Conservation (phyloP, 2,329 filamentous ascomycete genomes). For the Bipolaris victoriae region DNA sequence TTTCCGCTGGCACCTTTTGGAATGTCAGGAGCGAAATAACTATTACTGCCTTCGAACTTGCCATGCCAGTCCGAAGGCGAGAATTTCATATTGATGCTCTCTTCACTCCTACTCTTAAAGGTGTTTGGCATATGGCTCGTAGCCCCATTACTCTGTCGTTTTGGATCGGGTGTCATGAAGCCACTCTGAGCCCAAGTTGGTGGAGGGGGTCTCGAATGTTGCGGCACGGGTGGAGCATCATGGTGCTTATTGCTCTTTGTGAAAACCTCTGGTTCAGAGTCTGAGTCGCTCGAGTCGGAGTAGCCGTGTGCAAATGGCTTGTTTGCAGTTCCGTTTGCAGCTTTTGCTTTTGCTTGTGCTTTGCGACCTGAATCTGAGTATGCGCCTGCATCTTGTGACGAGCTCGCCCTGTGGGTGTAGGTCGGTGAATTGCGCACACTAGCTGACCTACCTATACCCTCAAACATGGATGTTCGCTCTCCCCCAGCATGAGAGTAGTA, state of each 20-base stretch:
- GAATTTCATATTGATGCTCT: constrained; percentile 58
- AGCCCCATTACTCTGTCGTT: constrained; percentile 19
- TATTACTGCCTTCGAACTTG: constrained; percentile 51
- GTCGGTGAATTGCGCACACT: constrained; percentile 59
- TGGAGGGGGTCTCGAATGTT: constrained; percentile 25
- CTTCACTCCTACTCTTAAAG: constrained; percentile 55
- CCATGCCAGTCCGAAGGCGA: constrained; percentile 55
- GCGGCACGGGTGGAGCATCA: constrained; percentile 22
- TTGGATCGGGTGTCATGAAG: constrained; percentile 29
- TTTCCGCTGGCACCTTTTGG: constrained; percentile 32
- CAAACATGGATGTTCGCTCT: constrained; percentile 63
- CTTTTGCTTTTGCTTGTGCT: constrained; percentile 29
- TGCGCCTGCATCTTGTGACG: constrained; percentile 33
- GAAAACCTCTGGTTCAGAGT: constrained; percentile 35
- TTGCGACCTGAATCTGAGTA: constrained; percentile 43
- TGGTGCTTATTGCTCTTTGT: constrained; percentile 21
- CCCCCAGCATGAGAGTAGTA: constrained; percentile 60
- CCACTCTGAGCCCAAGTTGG: constrained; percentile 24
- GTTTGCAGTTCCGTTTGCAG: constrained; percentile 28
- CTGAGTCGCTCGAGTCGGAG: constrained; percentile 39
- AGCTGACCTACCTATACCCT: constrained; percentile 59
- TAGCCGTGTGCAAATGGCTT: constrained; percentile 40
- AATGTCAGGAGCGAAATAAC: constrained; percentile 51
- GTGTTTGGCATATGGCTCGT: constrained; percentile 31
- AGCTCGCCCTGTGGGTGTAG: constrained; percentile 28